Evolutionary conservation across 345 rosid genomes (phyloP).

Genomic region (Dipteronia dyeriana): DNA sequence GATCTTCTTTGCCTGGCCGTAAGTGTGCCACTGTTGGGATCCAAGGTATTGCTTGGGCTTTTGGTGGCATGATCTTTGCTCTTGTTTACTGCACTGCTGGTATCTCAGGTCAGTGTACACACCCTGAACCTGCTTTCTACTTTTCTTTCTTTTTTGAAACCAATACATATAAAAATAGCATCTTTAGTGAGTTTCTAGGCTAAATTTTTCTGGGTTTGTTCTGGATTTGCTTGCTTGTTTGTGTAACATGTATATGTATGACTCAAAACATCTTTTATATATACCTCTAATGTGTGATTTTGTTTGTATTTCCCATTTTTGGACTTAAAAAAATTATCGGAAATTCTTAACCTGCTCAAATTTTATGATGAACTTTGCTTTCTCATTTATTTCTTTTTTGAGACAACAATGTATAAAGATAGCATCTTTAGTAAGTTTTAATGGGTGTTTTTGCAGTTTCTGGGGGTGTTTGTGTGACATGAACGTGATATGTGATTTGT

Average conservation of each 20-base stretch:
- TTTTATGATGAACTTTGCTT: no score
- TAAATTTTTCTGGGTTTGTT: neutral
- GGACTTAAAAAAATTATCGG: neutral
- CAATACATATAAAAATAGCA: no score
- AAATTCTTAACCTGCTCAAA: no score
- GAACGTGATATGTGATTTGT: no score
- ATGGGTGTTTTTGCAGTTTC: no score
- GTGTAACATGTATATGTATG: neutral
- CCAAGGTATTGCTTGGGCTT: slow-evolving; percentile 81
- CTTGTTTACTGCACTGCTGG: slow-evolving; percentile 85
- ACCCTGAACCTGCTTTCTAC: neutral
- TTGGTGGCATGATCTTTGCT: slow-evolving; percentile 82
- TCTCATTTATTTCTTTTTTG: no score
- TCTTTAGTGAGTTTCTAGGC: neutral
- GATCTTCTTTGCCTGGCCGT: slow-evolving; percentile 14
- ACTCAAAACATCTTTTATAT: no score
- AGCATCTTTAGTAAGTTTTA: neutral
- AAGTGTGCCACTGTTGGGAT: slow-evolving; percentile 58
- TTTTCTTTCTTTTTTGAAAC: neutral
- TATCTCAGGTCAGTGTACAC: slow-evolving; percentile 50
- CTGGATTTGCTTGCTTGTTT: neutral
- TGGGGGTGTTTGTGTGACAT: no score
- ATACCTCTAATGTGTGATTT: neutral
- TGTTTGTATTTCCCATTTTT: no score
- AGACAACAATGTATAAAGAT: no score